Percentiles rank a stretch among this genome's conserved stretches.
phyloP scores from a whole-genome alignment of 495 filamentous ascomycete genomes.

The Copromyces sp. region DNA sequence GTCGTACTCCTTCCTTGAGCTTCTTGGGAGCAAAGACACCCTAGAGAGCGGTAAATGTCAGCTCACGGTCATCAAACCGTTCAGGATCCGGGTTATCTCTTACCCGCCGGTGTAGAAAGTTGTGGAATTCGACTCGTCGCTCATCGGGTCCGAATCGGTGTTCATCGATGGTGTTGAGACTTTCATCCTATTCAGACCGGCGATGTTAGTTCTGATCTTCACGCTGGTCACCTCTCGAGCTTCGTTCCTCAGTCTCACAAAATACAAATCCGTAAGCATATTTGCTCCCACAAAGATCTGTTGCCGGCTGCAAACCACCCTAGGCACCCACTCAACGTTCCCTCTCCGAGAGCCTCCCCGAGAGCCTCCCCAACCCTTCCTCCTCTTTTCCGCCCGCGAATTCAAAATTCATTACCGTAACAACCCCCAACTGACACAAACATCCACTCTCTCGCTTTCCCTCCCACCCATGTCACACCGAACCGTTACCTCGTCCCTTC shows the following conservation, averaged over 20 bases:
- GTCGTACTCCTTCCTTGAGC: constrained; percentile 29
- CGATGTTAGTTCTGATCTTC: not conserved
- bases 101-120: constrained; percentile 40
- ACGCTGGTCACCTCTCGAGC: not conserved
- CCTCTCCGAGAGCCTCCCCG: not conserved
- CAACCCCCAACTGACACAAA: not conserved
- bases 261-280: not conserved
- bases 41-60: constrained; percentile 15
- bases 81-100: constrained; percentile 6
- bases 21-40: constrained; percentile 37
- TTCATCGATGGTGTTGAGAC: constrained; percentile 36
- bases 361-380: not conserved
- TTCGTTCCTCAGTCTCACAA: not conserved
- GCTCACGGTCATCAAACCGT: not conserved
- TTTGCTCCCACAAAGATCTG: not conserved
- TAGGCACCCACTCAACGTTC: not conserved
- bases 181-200: constrained; percentile 22
- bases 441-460: not conserved
- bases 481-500: not conserved
- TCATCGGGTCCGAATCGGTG: constrained; percentile 30
- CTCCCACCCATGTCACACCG: not conserved
- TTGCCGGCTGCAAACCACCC: not conserved
- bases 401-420: not conserved
- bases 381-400: not conserved
- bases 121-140: constrained; percentile 40